Conservation (phyloP, 257 asterid species). For the Primulina eburnea region DNA sequence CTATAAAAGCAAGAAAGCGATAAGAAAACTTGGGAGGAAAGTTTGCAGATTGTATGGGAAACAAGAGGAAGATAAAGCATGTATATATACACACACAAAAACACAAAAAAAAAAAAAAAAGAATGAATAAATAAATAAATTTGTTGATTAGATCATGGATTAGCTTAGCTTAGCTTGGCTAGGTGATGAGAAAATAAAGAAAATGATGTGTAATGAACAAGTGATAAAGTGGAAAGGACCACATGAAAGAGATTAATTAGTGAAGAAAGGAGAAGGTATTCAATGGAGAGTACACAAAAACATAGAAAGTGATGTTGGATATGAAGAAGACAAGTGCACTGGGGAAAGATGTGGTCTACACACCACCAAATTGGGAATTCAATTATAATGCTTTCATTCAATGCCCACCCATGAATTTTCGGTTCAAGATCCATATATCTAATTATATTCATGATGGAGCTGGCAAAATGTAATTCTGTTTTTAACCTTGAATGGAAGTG, state of each 20-base stretch:
- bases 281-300: conserved; percentile 17
- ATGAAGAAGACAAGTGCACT: conserved; percentile 41
- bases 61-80: conserved; percentile 22
- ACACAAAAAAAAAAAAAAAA: background rate
- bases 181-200: conserved; percentile 28
- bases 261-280: conserved; percentile 6
- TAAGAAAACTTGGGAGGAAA: background rate
- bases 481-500: too few species aligned
- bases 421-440: too few species aligned
- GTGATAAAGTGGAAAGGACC: conserved; percentile 44
- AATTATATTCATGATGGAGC: too few species aligned
- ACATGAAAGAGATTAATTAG: conserved; percentile 28
- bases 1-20: background rate
- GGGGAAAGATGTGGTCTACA: conserved; percentile 16
- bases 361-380: background rate
- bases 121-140: background rate
- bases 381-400: too few species aligned
- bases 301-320: conserved; percentile 42
- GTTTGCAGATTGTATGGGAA: conserved; percentile 5
- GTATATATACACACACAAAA: background rate
- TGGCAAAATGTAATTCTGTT: too few species aligned
- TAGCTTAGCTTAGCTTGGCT: conserved; percentile 18
- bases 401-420: background rate
- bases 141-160: background rate
- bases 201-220: conserved; percentile 30